Evolutionary conservation across 305 asterid genomes (phyloP).

Genomic region (Rubia tinctorum): DNA sequence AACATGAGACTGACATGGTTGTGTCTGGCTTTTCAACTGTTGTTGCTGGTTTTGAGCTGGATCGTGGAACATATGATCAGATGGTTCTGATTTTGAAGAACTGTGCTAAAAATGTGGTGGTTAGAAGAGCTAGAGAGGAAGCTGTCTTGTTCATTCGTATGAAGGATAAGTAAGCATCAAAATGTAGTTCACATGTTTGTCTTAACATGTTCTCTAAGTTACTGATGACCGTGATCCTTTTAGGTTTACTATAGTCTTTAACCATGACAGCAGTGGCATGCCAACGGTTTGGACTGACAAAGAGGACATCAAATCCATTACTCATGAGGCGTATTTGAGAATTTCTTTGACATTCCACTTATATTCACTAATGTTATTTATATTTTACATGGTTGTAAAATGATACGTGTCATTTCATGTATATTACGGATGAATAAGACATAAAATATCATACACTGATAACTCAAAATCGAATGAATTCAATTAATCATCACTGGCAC

Average conservation of each 20-base stretch:
- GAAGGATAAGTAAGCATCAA: conserved; percentile 52
- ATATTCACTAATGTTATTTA: too few relatives aligned
- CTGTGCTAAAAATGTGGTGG: conserved; percentile 47
- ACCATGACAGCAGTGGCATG: conserved; percentile 57
- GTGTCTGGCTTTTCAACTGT: conserved; percentile 36
- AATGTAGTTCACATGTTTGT: conserved; percentile 7
- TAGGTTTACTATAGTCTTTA: conserved; percentile 57
- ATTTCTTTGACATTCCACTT: too few relatives aligned
- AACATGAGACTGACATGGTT: conserved; percentile 43
- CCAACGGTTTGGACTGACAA: conserved; percentile 85
- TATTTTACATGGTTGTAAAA: too few relatives aligned
- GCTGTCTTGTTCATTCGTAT: conserved; percentile 53
- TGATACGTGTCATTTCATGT: too few relatives aligned
- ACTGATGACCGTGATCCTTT: conserved; percentile 10
- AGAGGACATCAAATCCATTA: conserved; percentile 62
- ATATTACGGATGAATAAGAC: too few relatives aligned
- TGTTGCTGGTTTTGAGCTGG: conserved; percentile 54
- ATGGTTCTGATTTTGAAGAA: conserved; percentile 42
- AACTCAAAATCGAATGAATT: too few relatives aligned
- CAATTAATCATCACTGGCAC: too few relatives aligned
- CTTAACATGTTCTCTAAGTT: neutral
- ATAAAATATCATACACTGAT: too few relatives aligned
- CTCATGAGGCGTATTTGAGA: conserved; percentile 53
- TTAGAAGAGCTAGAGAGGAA: conserved; percentile 56
- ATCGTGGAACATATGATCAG: conserved; percentile 36